These are phyloP conservation scores for Xylariaceae sp. DNA, from an alignment of 2,329 filamentous ascomycete species.

Conservation along the genomic window DNA sequence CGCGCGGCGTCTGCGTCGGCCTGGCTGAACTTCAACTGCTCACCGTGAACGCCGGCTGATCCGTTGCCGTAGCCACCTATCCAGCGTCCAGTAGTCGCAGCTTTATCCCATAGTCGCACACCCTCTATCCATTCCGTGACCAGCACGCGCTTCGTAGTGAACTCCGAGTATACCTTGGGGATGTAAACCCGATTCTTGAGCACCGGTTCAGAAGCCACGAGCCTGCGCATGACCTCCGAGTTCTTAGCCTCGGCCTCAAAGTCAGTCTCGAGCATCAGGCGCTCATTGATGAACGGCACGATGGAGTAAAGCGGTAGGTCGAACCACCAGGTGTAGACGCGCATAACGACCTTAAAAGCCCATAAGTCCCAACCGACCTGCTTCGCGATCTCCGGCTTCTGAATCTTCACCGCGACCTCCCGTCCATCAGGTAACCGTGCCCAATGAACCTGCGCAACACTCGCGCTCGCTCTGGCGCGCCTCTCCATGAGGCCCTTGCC, in stretches of 20 bases:
- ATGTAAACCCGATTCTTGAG: constrained; percentile 81
- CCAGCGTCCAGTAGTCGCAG: constrained; percentile 72
- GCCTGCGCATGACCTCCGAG: constrained; percentile 71
- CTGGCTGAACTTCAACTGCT: constrained; percentile 47
- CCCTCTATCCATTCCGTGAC: constrained; percentile 98
- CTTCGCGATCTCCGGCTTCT: constrained; percentile 87
- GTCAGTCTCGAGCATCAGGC: constrained; percentile 89
- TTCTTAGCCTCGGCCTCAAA: constrained; percentile 90
- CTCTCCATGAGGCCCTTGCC: constrained; percentile 60
- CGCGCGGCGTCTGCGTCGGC: constrained; percentile 45
- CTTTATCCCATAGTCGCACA: constrained; percentile 86
- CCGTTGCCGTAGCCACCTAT: constrained; percentile 68
- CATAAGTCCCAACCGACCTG: constrained; percentile 94
- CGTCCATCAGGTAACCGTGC: constrained; percentile 77
- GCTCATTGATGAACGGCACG: constrained; percentile 87
- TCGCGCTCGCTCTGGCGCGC: constrained; percentile 67
- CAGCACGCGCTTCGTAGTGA: constrained; percentile 78
- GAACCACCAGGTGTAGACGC: constrained; percentile 80
- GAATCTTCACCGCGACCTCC: constrained; percentile 92
- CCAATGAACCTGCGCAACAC: constrained; percentile 97
- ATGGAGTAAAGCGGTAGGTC: constrained; percentile 88
- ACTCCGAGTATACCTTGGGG: constrained; percentile 74
- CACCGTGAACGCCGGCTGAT: constrained; percentile 70
- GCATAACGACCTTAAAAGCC: constrained; percentile 85
- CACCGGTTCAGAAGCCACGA: constrained; percentile 70